Evolutionary conservation across 106 monocot genomes (phyloP), one percentile per base, ranked within the genome.

Genomic region (Allium fistulosum): DNA sequence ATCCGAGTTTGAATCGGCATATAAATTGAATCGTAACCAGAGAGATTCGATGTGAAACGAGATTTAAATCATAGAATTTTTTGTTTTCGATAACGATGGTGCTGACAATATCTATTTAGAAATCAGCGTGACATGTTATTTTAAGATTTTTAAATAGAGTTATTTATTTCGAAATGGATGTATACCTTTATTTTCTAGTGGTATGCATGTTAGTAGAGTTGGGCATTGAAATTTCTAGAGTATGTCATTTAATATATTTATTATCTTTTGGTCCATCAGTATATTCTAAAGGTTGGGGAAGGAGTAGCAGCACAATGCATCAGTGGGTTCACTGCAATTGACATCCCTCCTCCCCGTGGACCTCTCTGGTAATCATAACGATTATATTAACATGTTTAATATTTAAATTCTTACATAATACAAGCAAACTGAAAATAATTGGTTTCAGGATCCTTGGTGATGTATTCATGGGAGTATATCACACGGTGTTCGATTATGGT

Each of bases 311-410:
- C 76, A 11, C 84, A 87, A 63, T 91, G 87, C 78, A 84, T 91
- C 50, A 91, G 91, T 58, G 91, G 91, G 16, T 91, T 91, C 75
- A 91, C 81, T 37, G 87, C 79, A 6, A 66, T 91, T 66, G 91
- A 91, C 37, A 64, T 91, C 1, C 77, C 91, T 28, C 84, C 87
- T 48, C 91, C 91, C 10, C 84, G 77, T 49, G 91, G 91, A 18
- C 91, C 91, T 65, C 91, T 91, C 58, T 91, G 87, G 91, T 91
- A 82, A 4, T 37, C 10, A 52, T 63, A 14, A 4, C 12, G 6
- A 7, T 10, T 47, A 49, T 11, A 26, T 9, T 0, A 48, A 7
- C 17, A 12, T 49, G 45, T 52, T 8, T 17, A 37, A 50, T 51
- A 46, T 55, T 55, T 3, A 3, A 11, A 12, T 12, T 51, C 9